These are phyloP conservation scores for Biancaea sappan DNA, from an alignment of 306 rosid genomes.

Conservation along the genomic window DNA sequence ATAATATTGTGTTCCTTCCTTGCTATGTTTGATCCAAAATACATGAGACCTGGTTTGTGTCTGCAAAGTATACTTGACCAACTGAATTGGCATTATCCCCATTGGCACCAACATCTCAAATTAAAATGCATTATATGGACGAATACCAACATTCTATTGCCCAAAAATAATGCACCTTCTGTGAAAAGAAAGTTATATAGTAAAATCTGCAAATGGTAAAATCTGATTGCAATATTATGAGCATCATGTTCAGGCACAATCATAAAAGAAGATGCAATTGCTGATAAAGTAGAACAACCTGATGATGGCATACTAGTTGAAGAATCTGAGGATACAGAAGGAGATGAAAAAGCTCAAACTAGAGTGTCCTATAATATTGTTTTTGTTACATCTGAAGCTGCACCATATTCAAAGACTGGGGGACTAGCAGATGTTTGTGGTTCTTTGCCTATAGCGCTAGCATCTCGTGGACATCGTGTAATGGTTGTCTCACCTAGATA, in stretches of 20 bases:
- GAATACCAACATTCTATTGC: neutral
- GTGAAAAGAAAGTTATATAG: neutral
- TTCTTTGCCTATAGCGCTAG: slow-evolving; percentile 80
- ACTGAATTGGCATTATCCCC: neutral
- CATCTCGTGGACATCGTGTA: slow-evolving; percentile 81
- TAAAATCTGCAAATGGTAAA: neutral
- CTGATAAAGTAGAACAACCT: slow-evolving; percentile 16
- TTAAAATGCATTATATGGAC: neutral
- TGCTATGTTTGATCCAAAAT: neutral
- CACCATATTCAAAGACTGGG: slow-evolving; percentile 90
- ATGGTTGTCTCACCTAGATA: slow-evolving; percentile 91
- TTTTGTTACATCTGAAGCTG: slow-evolving; percentile 82
- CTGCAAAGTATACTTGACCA: neutral
- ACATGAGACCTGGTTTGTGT: neutral
- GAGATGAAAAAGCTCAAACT: slow-evolving; percentile 37
- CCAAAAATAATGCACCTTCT: neutral
- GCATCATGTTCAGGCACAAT: slow-evolving; percentile 34
- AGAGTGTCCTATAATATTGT: slow-evolving; percentile 49
- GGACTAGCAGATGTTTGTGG: slow-evolving; percentile 97
- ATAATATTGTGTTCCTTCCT: neutral
- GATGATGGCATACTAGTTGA: slow-evolving; percentile 22
- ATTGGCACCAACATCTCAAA: neutral
- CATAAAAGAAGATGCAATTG: slow-evolving; percentile 23
- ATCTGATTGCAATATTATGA: slow-evolving; percentile 2
- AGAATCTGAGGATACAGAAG: slow-evolving; percentile 33